These are phyloP conservation scores for Ustilago vetiveriae DNA, from an alignment of 1,284 basidiomycete genomes.

Conservation along the genomic window DNA sequence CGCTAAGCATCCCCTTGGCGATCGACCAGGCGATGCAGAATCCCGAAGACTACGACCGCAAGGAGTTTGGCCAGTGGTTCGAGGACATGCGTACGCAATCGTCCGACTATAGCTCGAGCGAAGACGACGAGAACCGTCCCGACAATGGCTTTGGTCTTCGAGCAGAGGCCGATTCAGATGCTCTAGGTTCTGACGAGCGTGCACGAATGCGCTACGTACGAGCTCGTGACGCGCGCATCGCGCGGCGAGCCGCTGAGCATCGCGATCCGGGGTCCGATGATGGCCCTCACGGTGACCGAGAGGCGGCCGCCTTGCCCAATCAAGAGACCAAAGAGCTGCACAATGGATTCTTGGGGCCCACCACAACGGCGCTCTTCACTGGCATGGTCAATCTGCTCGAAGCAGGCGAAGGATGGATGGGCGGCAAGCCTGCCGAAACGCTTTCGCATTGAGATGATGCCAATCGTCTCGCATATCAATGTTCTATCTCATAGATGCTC, in stretches of 20 bases:
- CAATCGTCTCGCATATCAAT: neutral
- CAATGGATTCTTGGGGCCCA: conserved; percentile 52
- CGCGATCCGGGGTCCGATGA: conserved; percentile 22
- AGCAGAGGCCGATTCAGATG: conserved; percentile 14
- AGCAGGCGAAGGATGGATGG: conserved; percentile 61
- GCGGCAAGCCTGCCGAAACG: conserved; percentile 40
- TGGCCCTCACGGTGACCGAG: conserved; percentile 8
- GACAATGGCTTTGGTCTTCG: conserved; percentile 23
- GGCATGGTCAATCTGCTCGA: conserved; percentile 61
- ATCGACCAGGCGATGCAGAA: conserved; percentile 76
- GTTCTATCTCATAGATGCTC: neutral
- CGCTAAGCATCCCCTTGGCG: conserved; percentile 78
- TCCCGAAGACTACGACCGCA: conserved; percentile 37
- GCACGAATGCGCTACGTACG: conserved; percentile 37
- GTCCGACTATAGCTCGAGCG: conserved; percentile 25
- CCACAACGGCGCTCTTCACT: conserved; percentile 49
- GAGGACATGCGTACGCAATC: conserved; percentile 40
- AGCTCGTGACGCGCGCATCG: conserved; percentile 42
- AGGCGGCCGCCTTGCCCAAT: conserved; percentile 36
- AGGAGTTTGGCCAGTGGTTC: conserved; percentile 40
- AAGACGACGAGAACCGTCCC: conserved; percentile 19
- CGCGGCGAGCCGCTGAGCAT: conserved; percentile 28
- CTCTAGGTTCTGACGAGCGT: conserved; percentile 30
- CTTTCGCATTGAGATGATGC: neutral
- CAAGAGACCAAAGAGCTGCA: conserved; percentile 27